A percentile compares a stretch with the other conserved stretches of the same genome.
Conservation (phyloP, 2,329 filamentous ascomycete genomes). For the Trichoderma arundinaceum region DNA sequence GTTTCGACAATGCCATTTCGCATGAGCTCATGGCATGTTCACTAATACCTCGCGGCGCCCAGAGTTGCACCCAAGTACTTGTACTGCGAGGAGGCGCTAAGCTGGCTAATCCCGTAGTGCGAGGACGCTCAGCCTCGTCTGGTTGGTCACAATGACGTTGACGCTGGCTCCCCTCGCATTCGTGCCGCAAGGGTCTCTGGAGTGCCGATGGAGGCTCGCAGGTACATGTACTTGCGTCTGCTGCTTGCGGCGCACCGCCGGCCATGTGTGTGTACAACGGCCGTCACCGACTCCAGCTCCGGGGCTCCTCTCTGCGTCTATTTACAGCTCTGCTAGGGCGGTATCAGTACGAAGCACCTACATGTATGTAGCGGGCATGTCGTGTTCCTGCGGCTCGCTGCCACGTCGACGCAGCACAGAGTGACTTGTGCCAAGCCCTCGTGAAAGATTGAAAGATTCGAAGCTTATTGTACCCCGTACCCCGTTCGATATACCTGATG, state of each 20-base stretch:
- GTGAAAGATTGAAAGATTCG: neutral
- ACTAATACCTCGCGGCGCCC: neutral
- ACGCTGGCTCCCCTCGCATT: too few species aligned
- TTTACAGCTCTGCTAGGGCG: neutral
- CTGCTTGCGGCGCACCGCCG: neutral
- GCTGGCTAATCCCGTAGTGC: slow-evolving; percentile 1
- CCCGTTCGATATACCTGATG: neutral
- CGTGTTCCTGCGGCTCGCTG: slow-evolving; percentile 25
- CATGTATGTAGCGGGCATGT: neutral
- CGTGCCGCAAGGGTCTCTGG: neutral
- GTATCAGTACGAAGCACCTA: neutral
- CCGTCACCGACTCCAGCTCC: neutral
- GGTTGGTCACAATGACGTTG: slow-evolving; percentile 28
- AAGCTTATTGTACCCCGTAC: too few species aligned
- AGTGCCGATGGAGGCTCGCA: neutral
- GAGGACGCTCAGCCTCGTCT: slow-evolving; percentile 15
- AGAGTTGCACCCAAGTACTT: neutral
- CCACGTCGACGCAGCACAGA: slow-evolving; percentile 14
- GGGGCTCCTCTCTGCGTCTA: neutral
- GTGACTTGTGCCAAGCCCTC: neutral
- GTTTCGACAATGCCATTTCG: neutral
- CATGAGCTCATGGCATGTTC: slow-evolving; percentile 14
- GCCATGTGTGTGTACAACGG: neutral
- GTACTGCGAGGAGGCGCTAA: slow-evolving; percentile 1
- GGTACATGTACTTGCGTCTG: neutral